Evolutionary conservation across 148 eudicot species (phyloP).

Genomic region (Chenopodium suecicum): DNA sequence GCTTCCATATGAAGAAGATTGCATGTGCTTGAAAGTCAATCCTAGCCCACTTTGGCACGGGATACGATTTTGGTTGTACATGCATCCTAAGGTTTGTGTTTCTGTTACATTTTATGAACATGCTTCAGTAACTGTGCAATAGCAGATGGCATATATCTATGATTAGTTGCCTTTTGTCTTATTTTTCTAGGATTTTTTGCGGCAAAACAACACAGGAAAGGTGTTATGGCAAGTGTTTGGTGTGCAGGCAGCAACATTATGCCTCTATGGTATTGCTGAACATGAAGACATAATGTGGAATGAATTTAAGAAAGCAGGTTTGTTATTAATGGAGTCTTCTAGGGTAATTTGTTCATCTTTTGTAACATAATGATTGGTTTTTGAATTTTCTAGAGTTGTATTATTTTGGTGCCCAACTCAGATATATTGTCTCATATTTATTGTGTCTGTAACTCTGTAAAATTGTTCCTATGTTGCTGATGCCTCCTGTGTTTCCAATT

Average conservation of each 20-base stretch:
- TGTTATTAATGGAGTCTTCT: background rate
- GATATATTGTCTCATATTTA: too few relatives aligned
- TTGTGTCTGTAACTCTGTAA: too few relatives aligned
- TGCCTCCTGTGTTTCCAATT: background rate
- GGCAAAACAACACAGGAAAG: conserved; percentile 98
- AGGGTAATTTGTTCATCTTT: background rate
- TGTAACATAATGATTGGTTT: background rate
- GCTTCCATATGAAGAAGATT: conserved; percentile 90
- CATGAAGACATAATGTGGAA: conserved; percentile 97
- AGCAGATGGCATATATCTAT: background rate
- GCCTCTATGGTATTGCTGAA: conserved; percentile 83
- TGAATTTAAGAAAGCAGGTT: conserved; percentile 66
- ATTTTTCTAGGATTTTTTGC: conserved; percentile 68
- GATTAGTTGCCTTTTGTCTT: background rate
- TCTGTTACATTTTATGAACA: background rate
- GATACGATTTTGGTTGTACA: conserved; percentile 83
- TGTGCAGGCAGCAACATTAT: conserved; percentile 76
- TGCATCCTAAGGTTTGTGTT: conserved; percentile 92
- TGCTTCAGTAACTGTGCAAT: background rate
- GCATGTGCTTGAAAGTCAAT: conserved; percentile 72
- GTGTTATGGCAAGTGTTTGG: conserved; percentile 97
- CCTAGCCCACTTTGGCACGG: conserved; percentile 60
- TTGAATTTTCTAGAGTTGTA: background rate
- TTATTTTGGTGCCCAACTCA: background rate
- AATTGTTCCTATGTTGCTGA: background rate